phyloP scores from a whole-genome alignment of 176 grass and related monocot species.

The Ensete ventricosum region DNA sequence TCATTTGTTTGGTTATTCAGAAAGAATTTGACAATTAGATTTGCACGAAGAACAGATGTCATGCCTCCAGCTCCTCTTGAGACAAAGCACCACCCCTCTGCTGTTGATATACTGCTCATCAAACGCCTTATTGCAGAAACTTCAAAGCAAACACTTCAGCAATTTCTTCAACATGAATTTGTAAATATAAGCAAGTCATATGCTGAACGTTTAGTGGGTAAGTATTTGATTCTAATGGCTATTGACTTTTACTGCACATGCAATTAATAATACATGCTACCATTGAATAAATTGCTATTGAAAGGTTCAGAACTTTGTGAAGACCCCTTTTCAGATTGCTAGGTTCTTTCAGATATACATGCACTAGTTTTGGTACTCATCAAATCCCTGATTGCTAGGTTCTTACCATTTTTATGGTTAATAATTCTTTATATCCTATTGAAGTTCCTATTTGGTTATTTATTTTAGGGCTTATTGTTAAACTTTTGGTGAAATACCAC shows the following conservation, averaged over 20 bases:
- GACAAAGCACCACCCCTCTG: slow-evolving; percentile 93
- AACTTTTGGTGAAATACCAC: too few species aligned
- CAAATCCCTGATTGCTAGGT: not conserved
- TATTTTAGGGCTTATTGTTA: too few species aligned
- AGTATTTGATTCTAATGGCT: slow-evolving; percentile 20
- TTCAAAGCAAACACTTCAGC: slow-evolving; percentile 83
- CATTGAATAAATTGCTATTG: not conserved
- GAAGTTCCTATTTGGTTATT: too few species aligned
- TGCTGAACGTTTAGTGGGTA: slow-evolving; percentile 94
- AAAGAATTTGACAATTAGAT: slow-evolving; percentile 81
- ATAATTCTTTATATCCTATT: too few species aligned
- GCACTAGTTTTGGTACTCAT: not conserved
- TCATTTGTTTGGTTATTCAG: slow-evolving; percentile 34
- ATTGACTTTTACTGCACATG: not conserved
- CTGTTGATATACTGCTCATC: slow-evolving; percentile 91
- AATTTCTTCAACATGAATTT: slow-evolving; percentile 97
- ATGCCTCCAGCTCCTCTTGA: slow-evolving; percentile 89
- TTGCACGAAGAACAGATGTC: slow-evolving; percentile 74
- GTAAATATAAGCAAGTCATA: slow-evolving; percentile 86
- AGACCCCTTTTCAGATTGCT: not conserved
- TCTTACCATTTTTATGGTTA: too few species aligned
- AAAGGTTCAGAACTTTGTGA: not conserved
- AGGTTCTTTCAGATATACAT: too few species aligned
- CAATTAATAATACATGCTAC: not conserved
- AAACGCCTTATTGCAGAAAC: slow-evolving; percentile 84